phyloP scores from a whole-genome alignment of 2,329 filamentous ascomycete species.

The Pseudocercospora ulei region DNA sequence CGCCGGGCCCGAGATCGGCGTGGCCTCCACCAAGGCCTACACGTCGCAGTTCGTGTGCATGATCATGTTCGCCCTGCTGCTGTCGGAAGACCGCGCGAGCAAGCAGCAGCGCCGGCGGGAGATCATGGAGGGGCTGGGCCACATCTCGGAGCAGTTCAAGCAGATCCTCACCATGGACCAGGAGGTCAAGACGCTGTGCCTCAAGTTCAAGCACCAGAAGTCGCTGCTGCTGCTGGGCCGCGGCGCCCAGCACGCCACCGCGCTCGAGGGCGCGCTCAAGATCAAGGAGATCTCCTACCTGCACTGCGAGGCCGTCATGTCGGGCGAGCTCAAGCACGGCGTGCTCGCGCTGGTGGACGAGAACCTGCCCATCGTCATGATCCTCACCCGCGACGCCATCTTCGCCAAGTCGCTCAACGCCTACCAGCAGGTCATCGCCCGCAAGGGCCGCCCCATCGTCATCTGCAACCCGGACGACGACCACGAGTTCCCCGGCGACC shows the following conservation, averaged over 20 bases:
- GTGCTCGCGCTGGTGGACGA: slow-evolving; percentile 95
- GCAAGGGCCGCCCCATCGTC: slow-evolving; percentile 90
- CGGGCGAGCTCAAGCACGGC: slow-evolving; percentile 97
- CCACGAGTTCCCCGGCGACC: slow-evolving; percentile 74
- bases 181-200: slow-evolving; percentile 87
- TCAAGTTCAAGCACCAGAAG: slow-evolving; percentile 96
- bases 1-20: slow-evolving; percentile 95
- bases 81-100: slow-evolving; percentile 91
- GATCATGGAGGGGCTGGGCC: slow-evolving; percentile 86
- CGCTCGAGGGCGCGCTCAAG: slow-evolving; percentile 89
- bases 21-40: slow-evolving; percentile 98
- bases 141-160: slow-evolving; percentile 84
- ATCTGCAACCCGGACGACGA: slow-evolving; percentile 94
- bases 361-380: slow-evolving; percentile 99
- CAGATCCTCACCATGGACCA: slow-evolving; percentile 84
- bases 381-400: slow-evolving; percentile 87
- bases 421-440: slow-evolving; percentile 98
- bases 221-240: slow-evolving; percentile 84
- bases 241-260: slow-evolving; percentile 93
- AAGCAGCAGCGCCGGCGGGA: slow-evolving; percentile 86
- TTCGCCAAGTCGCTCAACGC: slow-evolving; percentile 99
- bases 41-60: slow-evolving; percentile 99
- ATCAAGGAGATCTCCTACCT: slow-evolving; percentile 99
- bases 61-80: slow-evolving; percentile 97
- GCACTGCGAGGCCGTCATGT: slow-evolving; percentile 99